Evolutionary conservation across 1,284 basidiomycete genomes (phyloP), one percentile per base, ranked within the genome.

Genomic region (Gastroboletus turbinatus): DNA sequence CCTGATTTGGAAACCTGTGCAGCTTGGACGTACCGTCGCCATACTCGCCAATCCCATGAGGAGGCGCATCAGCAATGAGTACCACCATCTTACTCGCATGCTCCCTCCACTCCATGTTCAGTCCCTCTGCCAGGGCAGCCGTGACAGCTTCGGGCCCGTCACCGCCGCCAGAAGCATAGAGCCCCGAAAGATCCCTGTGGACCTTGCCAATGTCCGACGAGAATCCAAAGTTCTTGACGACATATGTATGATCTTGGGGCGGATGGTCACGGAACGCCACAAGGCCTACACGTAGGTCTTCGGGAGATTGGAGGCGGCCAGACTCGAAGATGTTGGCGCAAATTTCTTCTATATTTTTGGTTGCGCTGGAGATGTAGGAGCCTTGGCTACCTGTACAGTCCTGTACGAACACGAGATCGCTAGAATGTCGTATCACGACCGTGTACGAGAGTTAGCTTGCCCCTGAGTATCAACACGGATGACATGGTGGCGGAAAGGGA

Each of bases 131-230:
- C 73, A 99, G 78, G 13, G 91, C 96, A 4, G 96, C 95, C 0
- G 97, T 99, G 56, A 98, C 92, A 4, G 96, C 97, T 71, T 99
- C 97, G 0, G 97, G 97, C 0, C 97, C 96, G 78, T 99, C 96
- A 13, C 96, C 96, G 29, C 97, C 95, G 16, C 96, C 96, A 6
- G 90, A 92, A 16, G 97, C 97, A 75, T 96, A 94, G 58, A 96
- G 76, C 23, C 81, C 79, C 45, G 90, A 89, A 56, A 99, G 81
- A 70, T 96, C 84, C 66, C 82, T 85, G 67, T 98, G 92, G 30
- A 98, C 90, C 66, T 90, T 82, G 62, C 83, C 81, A 64, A 98
- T 95, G 69, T 96, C 88, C 8, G 92, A 94, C 19, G 94, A 92
- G 76, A 99, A 98, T 3, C 92, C 92, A 79, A 96, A 93, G 72